Evolutionary conservation across 805 yeast genomes (phyloP), one percentile per base, ranked within the genome.

Genomic region (Zygosaccharomyces siamensis): DNA sequence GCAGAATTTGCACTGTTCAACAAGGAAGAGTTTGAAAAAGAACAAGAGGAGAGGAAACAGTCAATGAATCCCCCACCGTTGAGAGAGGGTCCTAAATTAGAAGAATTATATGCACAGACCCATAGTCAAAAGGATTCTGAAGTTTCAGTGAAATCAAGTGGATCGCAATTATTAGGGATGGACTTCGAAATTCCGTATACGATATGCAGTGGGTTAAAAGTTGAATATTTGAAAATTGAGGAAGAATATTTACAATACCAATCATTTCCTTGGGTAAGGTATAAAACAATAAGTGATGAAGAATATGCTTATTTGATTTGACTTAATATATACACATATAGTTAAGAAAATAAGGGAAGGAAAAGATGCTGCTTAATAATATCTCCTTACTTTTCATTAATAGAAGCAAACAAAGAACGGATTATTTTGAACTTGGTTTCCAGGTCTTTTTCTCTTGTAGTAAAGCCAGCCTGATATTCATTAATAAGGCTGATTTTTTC

Each of bases 211-310:
- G 89, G 89, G 0, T 65, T 86, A 32, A 80, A 79, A 55, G 75
- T 86, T 20, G 84, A 79, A 32, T 86, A 81, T 56, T 63, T 86
- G 44, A 80, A 82, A 53, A 83, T 86, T 12, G 78, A 77, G 21
- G 95, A 86, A 57, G 77, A 75, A 5, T 75, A 73, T 45, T 63
- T 84, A 59, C 71, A 76, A 45, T 82, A 82, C 55, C 80, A 86
- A 5, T 77, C 86, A 37, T 85, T 86, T 60, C 90, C 93, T 0
- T 86, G 95, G 95, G 84, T 86, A 1, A 72, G 84, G 46, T 84
- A 85, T 58, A 67, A 75, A 49, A 76, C 77, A 4, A 53, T 64
- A 32, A 77, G 71, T 55, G 73, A 69, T 47, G 68, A 64, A 10
- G 73, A 66, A 33, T 71, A 72, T 47, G 66, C 64, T 26, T 65